Base-by-base conservation (phyloP, 257 asterid genomes). In the Misopates orontium region DNA sequence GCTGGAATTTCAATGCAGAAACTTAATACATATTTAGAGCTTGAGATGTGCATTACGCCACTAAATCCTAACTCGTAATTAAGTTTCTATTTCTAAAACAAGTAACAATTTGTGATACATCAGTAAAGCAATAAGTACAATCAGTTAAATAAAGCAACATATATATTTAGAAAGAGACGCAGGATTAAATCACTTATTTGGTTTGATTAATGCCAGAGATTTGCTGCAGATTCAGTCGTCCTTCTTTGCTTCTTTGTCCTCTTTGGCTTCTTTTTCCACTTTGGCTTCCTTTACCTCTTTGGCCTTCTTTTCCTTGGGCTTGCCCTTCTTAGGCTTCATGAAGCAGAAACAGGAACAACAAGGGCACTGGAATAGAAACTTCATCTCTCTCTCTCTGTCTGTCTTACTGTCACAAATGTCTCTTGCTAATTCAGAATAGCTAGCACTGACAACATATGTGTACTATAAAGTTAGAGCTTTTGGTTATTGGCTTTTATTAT, bases 311-410 rank as follows among this genome's bases (percentile, higher is more conserved):
- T 21, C 78, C 81, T 77, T 84, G 10, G 90, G 83, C 11, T 77
- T 75, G 20, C 96, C 87, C 51, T 74, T 72, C 70, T 82, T 73
- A 24, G 96, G 89, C 81, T 85, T 88, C 82, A 88, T 5, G 78
- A 85, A 88, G 84, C 96, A 85, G 78, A 88, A 88, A 64, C 90
- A 88, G 0, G 96, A 85, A 69, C 96, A 85, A 64, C 96, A 83
- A 22, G 96, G 96, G 55, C 87, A 85, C 78, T 88, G 96, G 69
- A 88, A 88, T 47, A 88, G 82, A 82, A 88, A 88, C 82, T 88
- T 88, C 96, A 88, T 85, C 16, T 13, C 53, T 57, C 49, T 64
- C 23, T 16, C 25, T 45, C 18, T n/a, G n/a, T n/a, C n/a, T n/a
- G n/a, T 24, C n/a, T 74, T 22, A 23, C 20, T 42, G n/a, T 24